Percentiles rank a stretch among this genome's conserved stretches.
phyloP scores from a whole-genome alignment of 2,329 filamentous ascomycete genomes.

The Pestalotiopsis sp. region DNA sequence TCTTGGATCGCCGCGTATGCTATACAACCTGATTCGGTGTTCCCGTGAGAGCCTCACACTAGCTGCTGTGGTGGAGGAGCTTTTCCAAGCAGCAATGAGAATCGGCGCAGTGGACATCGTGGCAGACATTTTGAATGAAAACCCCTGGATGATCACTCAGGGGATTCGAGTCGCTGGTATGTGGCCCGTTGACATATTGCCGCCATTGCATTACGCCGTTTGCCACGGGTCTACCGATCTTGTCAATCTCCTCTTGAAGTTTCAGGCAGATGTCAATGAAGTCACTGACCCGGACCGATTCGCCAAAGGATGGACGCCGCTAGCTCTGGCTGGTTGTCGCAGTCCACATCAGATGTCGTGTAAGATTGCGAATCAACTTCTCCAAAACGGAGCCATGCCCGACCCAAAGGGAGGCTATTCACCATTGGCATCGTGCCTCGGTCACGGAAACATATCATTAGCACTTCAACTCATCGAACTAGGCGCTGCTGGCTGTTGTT shows the following conservation, averaged over 20 bases:
- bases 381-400: not conserved
- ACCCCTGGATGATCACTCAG: not conserved
- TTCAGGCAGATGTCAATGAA: not conserved
- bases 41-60: not conserved
- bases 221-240: not conserved
- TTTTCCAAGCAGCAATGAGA: not conserved
- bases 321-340: not conserved
- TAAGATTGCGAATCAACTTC: not conserved
- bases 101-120: not conserved
- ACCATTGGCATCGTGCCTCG: not conserved
- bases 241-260: not conserved
- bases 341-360: not conserved
- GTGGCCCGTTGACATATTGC: no score
- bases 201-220: not conserved
- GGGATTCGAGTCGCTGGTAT: not conserved
- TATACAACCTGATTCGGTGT: not conserved
- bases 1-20: not conserved
- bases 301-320: not conserved
- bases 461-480: not conserved
- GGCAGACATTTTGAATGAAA: not conserved
- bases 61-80: not conserved
- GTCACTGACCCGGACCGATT: not conserved
- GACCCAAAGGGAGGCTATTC: not conserved
- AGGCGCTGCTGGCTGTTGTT: no score
- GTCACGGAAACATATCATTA: not conserved